Evolutionary conservation across 2,329 filamentous ascomycete genomes (phyloP), one percentile per base, ranked within the genome.

Genomic region (Colletotrichum caudatum): DNA sequence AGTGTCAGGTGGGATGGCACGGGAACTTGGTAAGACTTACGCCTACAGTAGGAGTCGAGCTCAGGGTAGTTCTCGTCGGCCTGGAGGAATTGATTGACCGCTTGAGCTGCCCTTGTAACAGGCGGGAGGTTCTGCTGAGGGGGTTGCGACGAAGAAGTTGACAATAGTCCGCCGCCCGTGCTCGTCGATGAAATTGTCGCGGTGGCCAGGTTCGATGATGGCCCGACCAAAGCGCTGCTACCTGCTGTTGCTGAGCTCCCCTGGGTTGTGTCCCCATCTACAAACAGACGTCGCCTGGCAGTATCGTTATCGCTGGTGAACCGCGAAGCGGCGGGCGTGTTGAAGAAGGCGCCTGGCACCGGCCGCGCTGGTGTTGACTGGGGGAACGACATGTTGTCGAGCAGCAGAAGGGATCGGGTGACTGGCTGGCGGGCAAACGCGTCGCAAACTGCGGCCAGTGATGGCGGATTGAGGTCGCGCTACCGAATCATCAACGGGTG

Each of bases 21-120:
- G 5, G 5, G 20, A 8, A 26, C 20, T 3, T 3, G 4, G 53
- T 5, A 12, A 0, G 2, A 88, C 93, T 87, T 86, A 96, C 94
- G 94, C 82, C 91, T 90, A 77, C 97, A 91, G 83, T 97, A 97
- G 69, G 90, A 92, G 80, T 98, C 95, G 23, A 99, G 85, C 74
- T 97, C 94, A 8, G 95, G 95, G 78, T 94, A 99, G 78, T 90
- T 90, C 77, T 91, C 90, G 78, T 98, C 95, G 71, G 88, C 86
- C 71, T 89, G 86, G 56, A 98, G 84, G 56, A 93, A 91, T 74
- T 91, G 88, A 81, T 97, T 97, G 80, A 99, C 92, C 26, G 93
- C 95, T 74, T 87, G 88, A 58, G 94, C 94, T 26, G 94, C 96
- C 81, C 94, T 93, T 75, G 93, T 88, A 71, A 97, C 88, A 0